phyloP scores from a whole-genome alignment of 805 yeast species.

The Pichia cephalocereana region DNA sequence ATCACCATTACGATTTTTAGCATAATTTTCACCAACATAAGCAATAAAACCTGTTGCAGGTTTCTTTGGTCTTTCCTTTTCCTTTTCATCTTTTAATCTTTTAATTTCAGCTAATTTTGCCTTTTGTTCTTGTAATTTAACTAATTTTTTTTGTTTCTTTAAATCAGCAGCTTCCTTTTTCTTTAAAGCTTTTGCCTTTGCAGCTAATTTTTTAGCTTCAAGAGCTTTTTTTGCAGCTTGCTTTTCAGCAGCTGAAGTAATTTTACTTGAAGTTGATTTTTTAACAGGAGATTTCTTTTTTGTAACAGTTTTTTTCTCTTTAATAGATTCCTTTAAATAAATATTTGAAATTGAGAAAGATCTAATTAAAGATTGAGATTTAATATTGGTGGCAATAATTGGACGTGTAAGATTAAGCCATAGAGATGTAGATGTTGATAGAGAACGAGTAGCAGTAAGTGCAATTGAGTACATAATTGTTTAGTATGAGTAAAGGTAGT shows the following conservation, averaged over 20 bases:
- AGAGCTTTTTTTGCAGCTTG: neutral
- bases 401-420: too few species aligned
- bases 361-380: neutral
- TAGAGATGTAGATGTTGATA: too few species aligned
- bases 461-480: too few species aligned
- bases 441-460: too few species aligned
- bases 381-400: too few species aligned
- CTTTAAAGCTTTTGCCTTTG: conserved; percentile 1
- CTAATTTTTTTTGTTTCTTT: neutral
- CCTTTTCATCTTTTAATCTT: neutral
- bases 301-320: neutral
- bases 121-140: conserved; percentile 3
- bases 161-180: conserved; percentile 3
- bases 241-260: neutral
- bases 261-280: neutral
- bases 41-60: conserved; percentile 12
- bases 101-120: neutral
- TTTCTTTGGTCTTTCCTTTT: conserved; percentile 16
- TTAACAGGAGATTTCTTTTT: too few species aligned
- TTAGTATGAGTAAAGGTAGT: too few species aligned
- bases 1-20: conserved; percentile 1
- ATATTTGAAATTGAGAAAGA: neutral
- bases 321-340: neutral
- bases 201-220: neutral
- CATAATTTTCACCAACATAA: conserved; percentile 12